phyloP scores from a whole-genome alignment of 495 filamentous ascomycete species.

The Glutinoglossum americanum region DNA sequence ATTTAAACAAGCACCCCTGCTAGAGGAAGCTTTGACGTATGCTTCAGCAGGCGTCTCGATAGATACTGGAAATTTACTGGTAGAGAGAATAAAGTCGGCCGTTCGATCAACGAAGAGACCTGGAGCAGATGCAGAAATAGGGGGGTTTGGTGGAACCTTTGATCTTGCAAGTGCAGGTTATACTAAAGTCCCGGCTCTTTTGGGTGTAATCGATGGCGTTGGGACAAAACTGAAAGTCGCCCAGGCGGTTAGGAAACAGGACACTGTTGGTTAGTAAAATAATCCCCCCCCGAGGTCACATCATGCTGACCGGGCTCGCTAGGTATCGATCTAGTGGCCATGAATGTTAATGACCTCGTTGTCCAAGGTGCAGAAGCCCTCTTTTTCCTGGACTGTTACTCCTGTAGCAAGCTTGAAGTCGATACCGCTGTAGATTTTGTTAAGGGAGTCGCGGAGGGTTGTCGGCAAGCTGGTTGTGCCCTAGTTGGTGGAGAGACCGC shows the following conservation, averaged over 20 bases:
- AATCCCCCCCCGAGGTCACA: too few relatives aligned
- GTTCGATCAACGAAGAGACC: slow-evolving; percentile 60
- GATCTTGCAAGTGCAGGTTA: slow-evolving; percentile 62
- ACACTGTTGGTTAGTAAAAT: slow-evolving; percentile 42
- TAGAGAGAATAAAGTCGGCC: slow-evolving; percentile 66
- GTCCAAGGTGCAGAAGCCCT: slow-evolving; percentile 87
- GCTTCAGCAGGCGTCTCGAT: slow-evolving; percentile 86
- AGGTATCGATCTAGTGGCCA: slow-evolving; percentile 82
- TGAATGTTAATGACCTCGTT: slow-evolving; percentile 95
- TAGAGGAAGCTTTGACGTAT: slow-evolving; percentile 50
- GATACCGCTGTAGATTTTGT: slow-evolving; percentile 60
- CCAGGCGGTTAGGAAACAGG: slow-evolving; percentile 66
- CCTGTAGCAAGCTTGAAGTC: slow-evolving; percentile 64
- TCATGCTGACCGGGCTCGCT: not conserved
- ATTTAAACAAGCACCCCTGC: not conserved
- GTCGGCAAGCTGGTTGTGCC: slow-evolving; percentile 61
- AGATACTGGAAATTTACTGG: slow-evolving; percentile 74
- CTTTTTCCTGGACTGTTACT: slow-evolving; percentile 93
- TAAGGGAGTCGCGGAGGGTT: slow-evolving; percentile 69
- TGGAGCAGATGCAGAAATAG: slow-evolving; percentile 76
- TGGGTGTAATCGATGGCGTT: slow-evolving; percentile 85
- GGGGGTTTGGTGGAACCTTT: slow-evolving; percentile 84
- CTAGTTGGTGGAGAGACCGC: slow-evolving; percentile 90
- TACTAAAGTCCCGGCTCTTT: slow-evolving; percentile 48
- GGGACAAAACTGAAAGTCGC: slow-evolving; percentile 95